phyloP scores from a whole-genome alignment of 208 protist species.

The Leishmania tropica region DNA sequence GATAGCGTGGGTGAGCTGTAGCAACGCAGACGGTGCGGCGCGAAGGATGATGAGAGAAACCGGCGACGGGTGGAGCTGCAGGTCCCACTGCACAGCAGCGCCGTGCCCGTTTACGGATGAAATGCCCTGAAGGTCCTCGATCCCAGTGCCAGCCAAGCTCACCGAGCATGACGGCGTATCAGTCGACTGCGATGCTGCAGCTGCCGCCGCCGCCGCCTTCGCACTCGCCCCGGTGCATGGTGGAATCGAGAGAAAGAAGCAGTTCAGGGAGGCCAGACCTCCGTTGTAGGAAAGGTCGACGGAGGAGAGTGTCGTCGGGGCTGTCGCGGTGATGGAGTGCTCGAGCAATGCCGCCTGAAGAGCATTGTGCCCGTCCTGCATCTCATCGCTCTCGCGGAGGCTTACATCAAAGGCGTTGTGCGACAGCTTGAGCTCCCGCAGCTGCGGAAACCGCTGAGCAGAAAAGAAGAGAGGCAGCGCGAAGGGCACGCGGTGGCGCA shows the following conservation, averaged over 20 bases:
- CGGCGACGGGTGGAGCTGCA: slow-evolving; percentile 38
- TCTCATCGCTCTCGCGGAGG: slow-evolving; percentile 54
- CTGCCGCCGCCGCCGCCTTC: background rate
- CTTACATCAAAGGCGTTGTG: slow-evolving; percentile 65
- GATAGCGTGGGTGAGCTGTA: slow-evolving; percentile 23
- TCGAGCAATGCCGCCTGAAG: background rate
- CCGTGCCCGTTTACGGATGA: slow-evolving; percentile 22
- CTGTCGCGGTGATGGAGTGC: background rate
- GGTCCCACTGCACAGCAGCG: slow-evolving; percentile 10
- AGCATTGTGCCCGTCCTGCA: slow-evolving; percentile 36
- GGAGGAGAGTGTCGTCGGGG: background rate
- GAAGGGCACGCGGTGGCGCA: slow-evolving; percentile 63
- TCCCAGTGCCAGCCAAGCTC: slow-evolving; percentile 7
- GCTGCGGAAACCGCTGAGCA: slow-evolving; percentile 45
- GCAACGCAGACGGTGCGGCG: slow-evolving; percentile 10
- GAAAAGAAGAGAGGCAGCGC: slow-evolving; percentile 64
- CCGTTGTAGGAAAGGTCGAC: slow-evolving; percentile 57
- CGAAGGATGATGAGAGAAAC: slow-evolving; percentile 32
- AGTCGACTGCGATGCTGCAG: background rate
- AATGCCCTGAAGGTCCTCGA: slow-evolving; percentile 42
- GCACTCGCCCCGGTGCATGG: slow-evolving; percentile 2
- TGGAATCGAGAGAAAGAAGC: slow-evolving; percentile 43
- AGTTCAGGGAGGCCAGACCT: slow-evolving; percentile 45
- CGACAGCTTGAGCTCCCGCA: slow-evolving; percentile 58
- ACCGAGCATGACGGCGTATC: slow-evolving; percentile 3